Evolutionary conservation across 257 asterid genomes (phyloP).

Genomic region (Solanum boliviense): DNA sequence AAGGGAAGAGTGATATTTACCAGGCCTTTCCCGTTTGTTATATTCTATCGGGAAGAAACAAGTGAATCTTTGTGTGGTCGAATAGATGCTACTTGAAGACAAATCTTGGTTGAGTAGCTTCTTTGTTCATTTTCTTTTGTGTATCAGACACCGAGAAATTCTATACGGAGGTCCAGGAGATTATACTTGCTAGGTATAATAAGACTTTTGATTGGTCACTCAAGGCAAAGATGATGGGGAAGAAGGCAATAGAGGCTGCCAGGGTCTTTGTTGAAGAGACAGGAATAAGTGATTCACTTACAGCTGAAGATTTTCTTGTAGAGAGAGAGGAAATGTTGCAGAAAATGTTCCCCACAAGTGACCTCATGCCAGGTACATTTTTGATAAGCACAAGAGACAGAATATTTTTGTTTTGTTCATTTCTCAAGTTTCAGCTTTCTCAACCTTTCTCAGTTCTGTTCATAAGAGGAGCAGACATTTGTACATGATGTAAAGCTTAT

Average conservation of each 20-base stretch:
- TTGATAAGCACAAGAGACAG: neutral
- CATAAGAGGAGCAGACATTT: neutral
- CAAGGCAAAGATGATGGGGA: constrained; percentile 97
- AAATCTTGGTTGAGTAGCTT: neutral
- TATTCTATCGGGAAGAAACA: neutral
- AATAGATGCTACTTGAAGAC: neutral
- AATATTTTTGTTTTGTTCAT: neutral
- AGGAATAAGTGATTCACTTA: constrained; percentile 57
- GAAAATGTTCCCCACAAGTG: constrained; percentile 63
- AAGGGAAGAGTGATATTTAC: neutral
- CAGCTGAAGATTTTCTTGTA: constrained; percentile 85
- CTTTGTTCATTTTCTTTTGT: neutral
- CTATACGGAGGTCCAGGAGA: constrained; percentile 91
- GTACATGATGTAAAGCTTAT: neutral
- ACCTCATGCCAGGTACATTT: constrained; percentile 86
- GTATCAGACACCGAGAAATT: constrained; percentile 84
- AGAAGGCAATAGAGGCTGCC: constrained; percentile 95
- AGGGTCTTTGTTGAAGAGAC: constrained; percentile 82
- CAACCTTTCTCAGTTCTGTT: neutral
- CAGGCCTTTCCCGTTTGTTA: neutral
- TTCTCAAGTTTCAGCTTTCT: neutral
- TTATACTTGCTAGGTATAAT: constrained; percentile 64
- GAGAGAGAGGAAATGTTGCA: constrained; percentile 84
- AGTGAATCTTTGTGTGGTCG: neutral
- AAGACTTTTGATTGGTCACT: constrained; percentile 96